Evolutionary conservation across 768 basidiomycete species (phyloP), one percentile per base, ranked within the genome.

Genomic region (Phylloporus sp.): DNA sequence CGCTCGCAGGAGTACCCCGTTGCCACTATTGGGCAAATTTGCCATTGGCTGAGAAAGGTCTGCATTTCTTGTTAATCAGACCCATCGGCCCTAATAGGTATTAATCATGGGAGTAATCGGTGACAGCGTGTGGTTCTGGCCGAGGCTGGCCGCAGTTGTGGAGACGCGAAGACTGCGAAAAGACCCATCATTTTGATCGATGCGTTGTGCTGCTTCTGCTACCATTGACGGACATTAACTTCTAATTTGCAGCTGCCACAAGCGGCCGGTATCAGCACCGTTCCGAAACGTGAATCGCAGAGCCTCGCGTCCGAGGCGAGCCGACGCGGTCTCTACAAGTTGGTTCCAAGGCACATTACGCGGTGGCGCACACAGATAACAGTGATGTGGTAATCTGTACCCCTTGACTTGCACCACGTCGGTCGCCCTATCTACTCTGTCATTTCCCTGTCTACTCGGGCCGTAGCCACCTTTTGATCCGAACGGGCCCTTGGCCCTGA

Each of bases 1-100:
- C 49, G 49, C 48, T n/a, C n/a, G n/a, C n/a, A n/a, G n/a, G n/a
- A n/a, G 48, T 32, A 17, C 15, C 3, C 22, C 20, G 17, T 29
- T 15, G 26, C 27, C 24, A n/a, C 20, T 40, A 44, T 21, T 15
- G 39, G 38, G 34, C 46, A 56, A 61, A 53, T 32, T 58, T 43
- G 55, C 61, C 31, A 63, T 63, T 63, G 55, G 60, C 22, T 28
- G 8, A 42, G 5, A 14, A 21, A 5, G 9, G n/a, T 32, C 29
- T 40, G 2, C 3, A 10, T 43, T 17, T 24, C 35, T 34, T n/a
- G 22, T 42, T 46, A 38, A 52, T 58, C 54, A 38, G 22, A 18
- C 20, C 15, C 7, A 34, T 28, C 6, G 5, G 8, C 7, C n/a
- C n/a, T 3, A 26, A 49, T 50, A 36, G 24, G 22, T 22, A 6